Evolutionary conservation across 108 stramenopile species (phyloP).

Genomic region (Pseudonitzschia delicatissima): DNA sequence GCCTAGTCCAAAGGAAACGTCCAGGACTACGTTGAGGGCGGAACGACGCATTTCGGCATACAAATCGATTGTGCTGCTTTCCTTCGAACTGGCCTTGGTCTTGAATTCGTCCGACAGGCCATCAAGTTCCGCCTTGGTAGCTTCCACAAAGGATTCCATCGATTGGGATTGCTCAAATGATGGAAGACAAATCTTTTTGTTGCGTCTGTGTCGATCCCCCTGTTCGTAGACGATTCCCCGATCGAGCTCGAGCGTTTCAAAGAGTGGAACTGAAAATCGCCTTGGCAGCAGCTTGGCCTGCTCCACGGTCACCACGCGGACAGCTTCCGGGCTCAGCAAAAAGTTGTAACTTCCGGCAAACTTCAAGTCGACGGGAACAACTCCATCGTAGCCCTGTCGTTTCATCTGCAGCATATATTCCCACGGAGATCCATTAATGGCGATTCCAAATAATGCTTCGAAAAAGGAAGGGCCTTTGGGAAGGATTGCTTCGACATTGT

Average conservation of each 20-base stretch:
- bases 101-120: too few species aligned
- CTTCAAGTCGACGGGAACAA: conserved; percentile 7
- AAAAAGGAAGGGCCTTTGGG: conserved; percentile 7
- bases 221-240: conserved; percentile 27
- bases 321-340: conserved; percentile 18
- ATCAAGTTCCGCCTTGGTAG: neutral
- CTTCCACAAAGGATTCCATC: conserved; percentile 17
- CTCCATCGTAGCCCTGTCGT: conserved; percentile 7
- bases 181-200: conserved; percentile 19
- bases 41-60: conserved; percentile 23
- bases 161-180: conserved; percentile 8
- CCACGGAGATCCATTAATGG: conserved; percentile 20
- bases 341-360: conserved; percentile 16
- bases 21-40: conserved; percentile 17
- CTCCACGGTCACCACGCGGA: conserved; percentile 11
- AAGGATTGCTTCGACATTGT: too few species aligned
- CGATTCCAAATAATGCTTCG: conserved; percentile 16
- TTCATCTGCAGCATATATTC: conserved; percentile 22
- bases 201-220: conserved; percentile 2
- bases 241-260: conserved; percentile 16
- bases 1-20: conserved; percentile 21
- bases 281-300: conserved; percentile 5
- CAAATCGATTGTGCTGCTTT: conserved; percentile 4
- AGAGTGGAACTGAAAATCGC: conserved; percentile 21
- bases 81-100: neutral